Percentiles rank a stretch among this genome's conserved stretches.
These are phyloP conservation scores for Fusarium sp. DNA, from an alignment of 2,329 filamentous ascomycete species.

Conservation along the genomic window DNA sequence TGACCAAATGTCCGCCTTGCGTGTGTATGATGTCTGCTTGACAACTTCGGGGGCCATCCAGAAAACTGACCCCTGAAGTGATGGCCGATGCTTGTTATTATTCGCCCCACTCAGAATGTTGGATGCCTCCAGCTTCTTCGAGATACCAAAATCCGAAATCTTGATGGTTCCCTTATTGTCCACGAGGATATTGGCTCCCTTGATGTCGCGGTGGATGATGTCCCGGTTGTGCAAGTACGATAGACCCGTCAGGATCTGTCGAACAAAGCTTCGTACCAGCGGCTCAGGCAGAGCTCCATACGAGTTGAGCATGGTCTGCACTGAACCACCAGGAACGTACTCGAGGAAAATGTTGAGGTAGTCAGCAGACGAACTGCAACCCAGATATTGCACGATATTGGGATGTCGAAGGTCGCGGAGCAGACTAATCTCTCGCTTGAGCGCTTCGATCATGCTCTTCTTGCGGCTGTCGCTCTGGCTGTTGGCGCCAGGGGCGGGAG, in stretches of 20 bases:
- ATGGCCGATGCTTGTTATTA: conserved; percentile 77
- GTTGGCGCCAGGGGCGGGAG: conserved; percentile 81
- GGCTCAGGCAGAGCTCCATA: conserved; percentile 96
- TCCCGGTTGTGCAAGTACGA: conserved; percentile 94
- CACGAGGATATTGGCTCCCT: conserved; percentile 97
- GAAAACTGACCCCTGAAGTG: conserved; percentile 96
- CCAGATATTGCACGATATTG: conserved; percentile 98
- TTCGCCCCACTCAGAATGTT: conserved; percentile 80
- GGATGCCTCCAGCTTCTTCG: conserved; percentile 94
- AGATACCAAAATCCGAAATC: conserved; percentile 99
- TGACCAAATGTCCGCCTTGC: conserved; percentile 99
- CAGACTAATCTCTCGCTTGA: conserved; percentile 96
- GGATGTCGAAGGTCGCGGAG: conserved; percentile 93
- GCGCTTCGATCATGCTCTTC: conserved; percentile 96
- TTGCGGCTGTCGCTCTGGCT: conserved; percentile 90
- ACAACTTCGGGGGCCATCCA: conserved; percentile 99
- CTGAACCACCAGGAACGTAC: conserved; percentile 96
- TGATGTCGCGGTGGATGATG: conserved; percentile 99
- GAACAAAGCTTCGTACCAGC: conserved; percentile 94
- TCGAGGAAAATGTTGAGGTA: conserved; percentile 99
- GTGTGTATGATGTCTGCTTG: conserved; percentile 96
- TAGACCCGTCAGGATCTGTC: conserved; percentile 92
- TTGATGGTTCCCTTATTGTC: conserved; percentile 99
- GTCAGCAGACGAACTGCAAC: conserved; percentile 90
- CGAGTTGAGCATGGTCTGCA: conserved; percentile 98